Evolutionary conservation across 352 stramenopile genomes (phyloP).

Genomic region (Pythium monospermum): DNA sequence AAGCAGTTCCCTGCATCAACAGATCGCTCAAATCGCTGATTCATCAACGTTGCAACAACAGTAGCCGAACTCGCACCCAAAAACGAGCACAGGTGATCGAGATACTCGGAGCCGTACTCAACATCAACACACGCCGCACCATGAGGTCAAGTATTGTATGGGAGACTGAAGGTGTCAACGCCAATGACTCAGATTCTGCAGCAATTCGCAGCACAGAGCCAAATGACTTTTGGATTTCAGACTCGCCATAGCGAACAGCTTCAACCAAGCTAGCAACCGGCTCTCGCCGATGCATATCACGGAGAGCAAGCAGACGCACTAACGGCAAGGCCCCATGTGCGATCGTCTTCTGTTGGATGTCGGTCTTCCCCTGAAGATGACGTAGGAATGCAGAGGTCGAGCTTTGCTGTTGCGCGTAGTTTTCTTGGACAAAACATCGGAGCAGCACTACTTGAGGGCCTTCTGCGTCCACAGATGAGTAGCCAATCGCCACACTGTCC

Average conservation of each 20-base stretch:
- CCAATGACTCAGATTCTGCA: background rate
- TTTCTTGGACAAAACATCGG: constrained; percentile 15
- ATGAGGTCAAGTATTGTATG: constrained; percentile 10
- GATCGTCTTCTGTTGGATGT: constrained; percentile 5
- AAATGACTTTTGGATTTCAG: constrained; percentile 9
- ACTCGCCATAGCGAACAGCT: background rate
- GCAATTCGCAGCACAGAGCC: constrained; percentile 1
- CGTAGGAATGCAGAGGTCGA: constrained; percentile 1
- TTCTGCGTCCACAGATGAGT: background rate
- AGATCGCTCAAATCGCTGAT: constrained; percentile 14
- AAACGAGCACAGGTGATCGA: constrained; percentile 1
- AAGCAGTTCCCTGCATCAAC: background rate
- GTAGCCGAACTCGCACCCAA: background rate
- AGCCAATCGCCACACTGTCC: constrained; percentile 6
- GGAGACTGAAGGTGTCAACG: background rate
- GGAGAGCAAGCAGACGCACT: constrained; percentile 16
- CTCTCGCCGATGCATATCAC: constrained; percentile 6
- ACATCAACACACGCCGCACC: constrained; percentile 8
- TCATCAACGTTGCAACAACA: constrained; percentile 6
- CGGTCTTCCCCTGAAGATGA: constrained; percentile 1
- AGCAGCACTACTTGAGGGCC: constrained; percentile 4
- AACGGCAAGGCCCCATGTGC: constrained; percentile 11
- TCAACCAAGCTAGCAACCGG: constrained; percentile 1
- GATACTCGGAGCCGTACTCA: constrained; percentile 10
- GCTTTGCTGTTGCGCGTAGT: constrained; percentile 1